Base-by-base conservation (phyloP, 2,329 filamentous ascomycete genomes). In the Talaromyces funiculosus region DNA sequence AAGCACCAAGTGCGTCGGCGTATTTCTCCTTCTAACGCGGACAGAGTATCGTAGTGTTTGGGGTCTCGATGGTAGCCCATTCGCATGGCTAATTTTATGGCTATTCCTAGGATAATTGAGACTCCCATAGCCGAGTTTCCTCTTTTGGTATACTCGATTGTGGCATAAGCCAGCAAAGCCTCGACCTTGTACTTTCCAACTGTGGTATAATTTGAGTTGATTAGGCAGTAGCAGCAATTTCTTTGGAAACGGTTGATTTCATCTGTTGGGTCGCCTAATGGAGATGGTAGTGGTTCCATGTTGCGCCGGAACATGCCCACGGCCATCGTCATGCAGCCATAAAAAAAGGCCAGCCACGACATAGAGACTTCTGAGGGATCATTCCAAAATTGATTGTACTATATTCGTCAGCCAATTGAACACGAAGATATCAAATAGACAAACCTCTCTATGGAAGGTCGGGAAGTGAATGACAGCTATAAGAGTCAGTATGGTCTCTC, bases 51-150 rank as follows among this genome's bases (percentile, higher is more conserved):
- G 65, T 82, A 83, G 35, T 81, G 79, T 7, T 70, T 77, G 18
- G 82, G 74, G 65, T 85, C 83, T 47, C 83, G 77, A 67, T 85
- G 83, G 62, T 84, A 80, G 18, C 83, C 83, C 80, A 84, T 84
- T 18, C 82, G 76, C 78, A 84, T 84, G 2, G 83, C 82, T 16
- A 85, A 69, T 14, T 82, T 77, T 6, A 82, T 78, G 40, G 83
- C 78, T 59, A 84, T 75, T 18, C 80, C 77, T 3, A 80, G 78
- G 57, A 84, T 75, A 20, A 82, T 73, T 62, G 82, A 75, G 10
- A 85, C 71, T 4, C 85, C 80, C 29, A 85, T 71, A 7, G 84
- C 68, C 9, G 69, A 67, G 62, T 74, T 72, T 26, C 66, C 64
- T 24, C 62, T 71, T n/a, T 65, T 66, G 35, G 70, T 68, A 14